phyloP scores from a whole-genome alignment of 257 asterid species.

The Linaria vulgaris region DNA sequence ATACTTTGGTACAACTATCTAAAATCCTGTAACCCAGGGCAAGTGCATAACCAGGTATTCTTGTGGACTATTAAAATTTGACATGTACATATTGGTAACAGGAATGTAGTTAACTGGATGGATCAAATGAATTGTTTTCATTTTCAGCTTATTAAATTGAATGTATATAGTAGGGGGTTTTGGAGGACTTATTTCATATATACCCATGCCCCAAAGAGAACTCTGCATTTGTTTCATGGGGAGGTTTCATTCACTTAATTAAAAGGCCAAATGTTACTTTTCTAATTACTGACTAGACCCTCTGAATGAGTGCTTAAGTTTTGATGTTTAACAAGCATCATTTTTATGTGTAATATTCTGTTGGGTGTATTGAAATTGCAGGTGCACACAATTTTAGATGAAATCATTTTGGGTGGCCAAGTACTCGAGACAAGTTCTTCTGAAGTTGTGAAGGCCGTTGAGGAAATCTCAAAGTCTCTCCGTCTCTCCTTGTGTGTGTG shows the following conservation, averaged over 20 bases:
- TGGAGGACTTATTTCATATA: not conserved
- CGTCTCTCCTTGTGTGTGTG: not conserved
- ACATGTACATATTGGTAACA: not conserved
- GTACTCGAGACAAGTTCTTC: conserved; percentile 86
- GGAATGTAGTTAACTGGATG: not conserved
- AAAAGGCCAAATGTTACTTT: not conserved
- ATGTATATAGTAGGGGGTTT: conserved; percentile 1
- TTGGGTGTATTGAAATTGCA: conserved; percentile 32
- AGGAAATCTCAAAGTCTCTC: conserved; percentile 65
- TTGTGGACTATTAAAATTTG: not conserved
- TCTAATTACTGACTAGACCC: conserved; percentile 2
- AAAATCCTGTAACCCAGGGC: not conserved
- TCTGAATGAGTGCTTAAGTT: conserved; percentile 11
- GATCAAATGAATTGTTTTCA: conserved; percentile 7
- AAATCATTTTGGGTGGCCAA: conserved; percentile 91
- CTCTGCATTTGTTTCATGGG: too few relatives aligned
- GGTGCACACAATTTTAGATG: conserved; percentile 92
- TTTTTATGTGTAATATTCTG: conserved; percentile 3
- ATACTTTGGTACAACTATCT: conserved; percentile 1
- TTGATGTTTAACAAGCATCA: not conserved
- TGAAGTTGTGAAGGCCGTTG: conserved; percentile 74
- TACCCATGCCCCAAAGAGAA: not conserved
- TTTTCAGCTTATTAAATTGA: not conserved
- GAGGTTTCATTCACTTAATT: not conserved
- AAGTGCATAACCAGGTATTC: not conserved